A percentile compares a stretch with the other conserved stretches of the same genome.
These are phyloP conservation scores for Chrysosporium keratinophilum DNA, from an alignment of 2,329 filamentous ascomycete species.

Conservation along the genomic window DNA sequence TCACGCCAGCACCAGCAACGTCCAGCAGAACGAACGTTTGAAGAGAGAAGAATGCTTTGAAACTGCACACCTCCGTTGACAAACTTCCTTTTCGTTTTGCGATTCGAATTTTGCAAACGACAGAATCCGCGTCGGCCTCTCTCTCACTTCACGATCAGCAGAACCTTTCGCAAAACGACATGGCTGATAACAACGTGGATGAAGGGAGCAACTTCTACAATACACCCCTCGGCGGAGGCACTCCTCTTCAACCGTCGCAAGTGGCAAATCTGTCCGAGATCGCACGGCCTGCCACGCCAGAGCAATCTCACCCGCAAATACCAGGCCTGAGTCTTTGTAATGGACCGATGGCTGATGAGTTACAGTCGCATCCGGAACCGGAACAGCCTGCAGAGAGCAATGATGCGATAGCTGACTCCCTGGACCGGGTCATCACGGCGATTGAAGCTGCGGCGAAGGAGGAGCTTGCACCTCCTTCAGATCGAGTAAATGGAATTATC, in stretches of 20 bases:
- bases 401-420: constrained; percentile 4
- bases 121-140: too few species aligned
- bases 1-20: too few species aligned
- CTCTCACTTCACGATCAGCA: not conserved
- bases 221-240: constrained; percentile 27
- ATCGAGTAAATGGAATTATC: not conserved
- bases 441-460: constrained; percentile 8
- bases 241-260: constrained; percentile 18
- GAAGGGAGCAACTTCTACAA: constrained; percentile 37
- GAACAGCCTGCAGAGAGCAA: not conserved
- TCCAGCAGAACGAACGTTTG: too few species aligned
- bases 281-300: constrained; percentile 7
- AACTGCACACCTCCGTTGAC: too few species aligned
- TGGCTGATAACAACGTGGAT: constrained; percentile 22
- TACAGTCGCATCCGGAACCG: not conserved
- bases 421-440: constrained; percentile 6
- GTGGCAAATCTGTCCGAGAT: not conserved
- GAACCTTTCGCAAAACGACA: not conserved
- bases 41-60: not conserved
- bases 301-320: constrained; percentile 23
- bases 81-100: too few species aligned
- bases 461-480: not conserved
- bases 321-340: constrained; percentile 30
- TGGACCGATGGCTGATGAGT: not conserved
- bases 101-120: too few species aligned